Base-by-base conservation (phyloP, 371 early-diverging fungal genomes). In the Funneliformis caledonium region DNA sequence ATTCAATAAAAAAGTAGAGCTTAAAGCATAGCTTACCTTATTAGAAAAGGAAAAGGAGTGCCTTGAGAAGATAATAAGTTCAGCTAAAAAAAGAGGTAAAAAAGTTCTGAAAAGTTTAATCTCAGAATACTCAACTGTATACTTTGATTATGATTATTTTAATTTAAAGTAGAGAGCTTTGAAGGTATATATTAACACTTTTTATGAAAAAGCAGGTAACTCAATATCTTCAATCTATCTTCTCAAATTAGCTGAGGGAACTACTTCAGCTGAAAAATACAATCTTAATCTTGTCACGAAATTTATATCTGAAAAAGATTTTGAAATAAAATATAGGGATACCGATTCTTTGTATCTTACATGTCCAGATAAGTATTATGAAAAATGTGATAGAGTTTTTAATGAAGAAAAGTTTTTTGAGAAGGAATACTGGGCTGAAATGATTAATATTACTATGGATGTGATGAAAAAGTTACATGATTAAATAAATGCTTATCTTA, bases 151-250 rank as follows among this genome's bases (percentile, higher is more conserved):
- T 33, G 61, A 19, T 76, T 76, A 62, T 26, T 59, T 76, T 19
- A 43, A 76, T 42, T 56, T 19, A 14, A 76, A 76, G 61, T 61
- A 76, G 43, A 56, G 33, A 19, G 76, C 43, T 42, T 19, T 76
- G 16, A 76, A 76, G 42, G 8, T 61, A 5, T 76, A 60, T 76
- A 76, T 76, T 2, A 76, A 76, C 33, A 76, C 76, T 5, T 76
- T 76, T 61, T 76, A 76, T 59, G 43, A 26, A 5, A 42, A 76
- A 76, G 76, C 76, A 61, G 4, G 33, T 3, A 76, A 76, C 16
- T 61, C 22, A 37, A 1, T 19, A 14, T 76, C 62, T 62, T 62
- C 62, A 59, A 61, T 76, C 61, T 76, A 19, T 31, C 12, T 42
- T 2, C 43, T 33, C 14, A 2, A 60, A 43, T 59, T 76, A 43